Conservation (phyloP, 1,284 basidiomycete species). For the Hypsizygus ulmarius region DNA sequence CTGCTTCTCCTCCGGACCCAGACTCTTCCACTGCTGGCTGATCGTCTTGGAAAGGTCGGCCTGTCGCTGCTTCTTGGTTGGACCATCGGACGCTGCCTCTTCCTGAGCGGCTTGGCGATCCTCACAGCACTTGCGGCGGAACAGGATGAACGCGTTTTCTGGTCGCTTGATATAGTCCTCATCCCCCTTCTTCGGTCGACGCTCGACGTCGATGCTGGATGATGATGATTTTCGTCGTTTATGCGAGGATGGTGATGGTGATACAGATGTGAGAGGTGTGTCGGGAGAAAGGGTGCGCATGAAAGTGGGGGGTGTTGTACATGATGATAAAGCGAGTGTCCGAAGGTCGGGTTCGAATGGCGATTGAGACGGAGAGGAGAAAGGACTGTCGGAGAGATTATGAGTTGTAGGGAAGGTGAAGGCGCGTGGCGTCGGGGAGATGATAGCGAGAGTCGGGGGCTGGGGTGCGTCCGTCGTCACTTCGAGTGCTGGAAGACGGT, state of each 20-base stretch:
- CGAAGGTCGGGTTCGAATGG: constrained; percentile 69
- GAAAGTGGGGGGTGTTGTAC: constrained; percentile 34
- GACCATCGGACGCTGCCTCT: constrained; percentile 40
- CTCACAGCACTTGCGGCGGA: constrained; percentile 72
- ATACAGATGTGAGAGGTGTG: constrained; percentile 29
- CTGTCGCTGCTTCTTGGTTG: constrained; percentile 46
- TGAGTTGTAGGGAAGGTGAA: constrained; percentile 60
- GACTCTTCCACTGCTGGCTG: constrained; percentile 70
- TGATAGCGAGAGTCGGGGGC: constrained; percentile 59
- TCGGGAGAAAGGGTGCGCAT: constrained; percentile 50
- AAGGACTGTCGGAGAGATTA: constrained; percentile 59
- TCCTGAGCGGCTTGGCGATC: constrained; percentile 54
- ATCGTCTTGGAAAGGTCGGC: constrained; percentile 72
- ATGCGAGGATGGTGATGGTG: constrained; percentile 38
- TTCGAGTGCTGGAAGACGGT: constrained; percentile 57
- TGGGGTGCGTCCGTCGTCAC: constrained; percentile 63
- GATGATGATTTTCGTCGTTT: constrained; percentile 61
- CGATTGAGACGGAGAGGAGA: constrained; percentile 58
- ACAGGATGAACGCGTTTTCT: constrained; percentile 79
- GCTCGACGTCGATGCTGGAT: constrained; percentile 58
- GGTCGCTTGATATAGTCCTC: constrained; percentile 79
- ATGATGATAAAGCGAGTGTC: constrained; percentile 47
- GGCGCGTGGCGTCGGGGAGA: constrained; percentile 76
- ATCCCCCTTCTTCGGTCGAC: constrained; percentile 73
- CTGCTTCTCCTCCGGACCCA: constrained; percentile 56